Evolutionary conservation across 129 eudicot species (phyloP).

Genomic region (Escallonia rubra): DNA sequence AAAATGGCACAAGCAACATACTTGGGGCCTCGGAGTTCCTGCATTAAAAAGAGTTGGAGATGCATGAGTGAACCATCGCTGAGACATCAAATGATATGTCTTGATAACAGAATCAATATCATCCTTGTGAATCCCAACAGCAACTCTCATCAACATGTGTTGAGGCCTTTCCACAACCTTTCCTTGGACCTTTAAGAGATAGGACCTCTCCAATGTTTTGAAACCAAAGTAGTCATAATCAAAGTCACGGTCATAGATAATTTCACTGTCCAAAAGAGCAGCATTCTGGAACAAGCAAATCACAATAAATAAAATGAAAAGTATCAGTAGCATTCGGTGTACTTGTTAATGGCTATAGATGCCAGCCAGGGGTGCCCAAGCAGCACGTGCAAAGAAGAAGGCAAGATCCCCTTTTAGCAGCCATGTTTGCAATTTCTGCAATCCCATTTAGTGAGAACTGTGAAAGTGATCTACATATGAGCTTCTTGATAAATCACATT

Average conservation of each 20-base stretch:
- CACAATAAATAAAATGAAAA: too few relatives aligned
- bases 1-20: conserved; percentile 20
- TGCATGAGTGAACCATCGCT: conserved; percentile 98
- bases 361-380: too few relatives aligned
- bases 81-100: conserved; percentile 94
- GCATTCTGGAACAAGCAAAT: conserved; percentile 54
- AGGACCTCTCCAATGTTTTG: conserved; percentile 94
- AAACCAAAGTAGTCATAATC: conserved; percentile 97
- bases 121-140: conserved; percentile 89
- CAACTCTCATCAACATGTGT: conserved; percentile 96
- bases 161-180: conserved; percentile 97
- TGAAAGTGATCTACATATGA: too few relatives aligned
- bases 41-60: conserved; percentile 98
- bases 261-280: conserved; percentile 89
- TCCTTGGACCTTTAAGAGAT: conserved; percentile 72
- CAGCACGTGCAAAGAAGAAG: too few relatives aligned
- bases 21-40: conserved; percentile 97
- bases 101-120: conserved; percentile 80
- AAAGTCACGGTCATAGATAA: conserved; percentile 91
- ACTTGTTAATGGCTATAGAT: too few relatives aligned
- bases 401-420: too few relatives aligned
- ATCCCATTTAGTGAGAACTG: too few relatives aligned
- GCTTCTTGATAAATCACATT: too few relatives aligned
- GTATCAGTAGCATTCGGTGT: too few relatives aligned
- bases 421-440: too few relatives aligned